Base-by-base conservation (phyloP, 176 grass and related monocot species). In the Musa troglodytarum region DNA sequence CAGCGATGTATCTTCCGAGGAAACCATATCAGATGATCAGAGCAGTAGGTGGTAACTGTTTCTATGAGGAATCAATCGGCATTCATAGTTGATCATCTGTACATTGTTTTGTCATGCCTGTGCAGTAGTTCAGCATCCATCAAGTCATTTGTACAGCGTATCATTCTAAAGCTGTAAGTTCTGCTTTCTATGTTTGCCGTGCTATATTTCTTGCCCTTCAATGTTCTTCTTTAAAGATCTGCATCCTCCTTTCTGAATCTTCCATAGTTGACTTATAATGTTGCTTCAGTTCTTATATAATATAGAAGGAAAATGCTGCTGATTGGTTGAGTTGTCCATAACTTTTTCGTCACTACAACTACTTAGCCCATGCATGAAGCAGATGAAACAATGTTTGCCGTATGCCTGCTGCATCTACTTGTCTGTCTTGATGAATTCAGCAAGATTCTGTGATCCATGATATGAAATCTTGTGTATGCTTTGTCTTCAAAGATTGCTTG, bases 11-110 rank as follows among this genome's bases (percentile, higher is more conserved):
- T 89, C 90, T 14, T 92, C 90, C 0, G 90, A 92, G 85, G 84
- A 89, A 82, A 89, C 90, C 0, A 83, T 92, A 67, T 92, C 87
- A 5, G 90, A 92, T 74, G 53, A 74, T 56, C 72, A 74, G 13
- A 53, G 72, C 13, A 74, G 5, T 74, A 55, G 51, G 14, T 57
- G 72, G 49, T 70, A 70, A 9, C 68, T 50, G 34, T 2, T 21
- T 49, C 68, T 21, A 70, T 52, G 11, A 70, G 63, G 51, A 70
- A 70, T 70, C 21, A 70, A 70, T 70, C 12, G 19, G 34, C 19
- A 22, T 20, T 43, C 26, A 22, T 10, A 11, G 49, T 70, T 70
- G 19, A 65, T 11, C 17, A 70, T 70, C 68, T 70, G 68, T 70
- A 70, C 68, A 70, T 34, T 51, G 51, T 70, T 70, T 70, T 70